Evolutionary conservation across 352 stramenopile species (phyloP).

Genomic region (Phytophthora macrochlamydospora): DNA sequence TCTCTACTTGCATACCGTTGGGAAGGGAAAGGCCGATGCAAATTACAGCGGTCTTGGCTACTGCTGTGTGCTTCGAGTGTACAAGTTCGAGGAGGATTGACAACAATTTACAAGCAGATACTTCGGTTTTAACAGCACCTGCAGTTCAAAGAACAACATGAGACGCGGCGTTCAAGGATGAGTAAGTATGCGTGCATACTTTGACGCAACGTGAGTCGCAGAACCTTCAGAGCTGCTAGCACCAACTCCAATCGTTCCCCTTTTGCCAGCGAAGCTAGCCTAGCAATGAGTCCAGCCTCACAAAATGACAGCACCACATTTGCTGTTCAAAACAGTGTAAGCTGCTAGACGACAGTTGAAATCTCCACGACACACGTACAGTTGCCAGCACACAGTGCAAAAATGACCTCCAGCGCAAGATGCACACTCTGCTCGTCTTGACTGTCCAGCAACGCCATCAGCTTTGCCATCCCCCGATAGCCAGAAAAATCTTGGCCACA

Average conservation of each 20-base stretch:
- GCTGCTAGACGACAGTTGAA: neutral
- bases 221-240: conserved; percentile 54
- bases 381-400: conserved; percentile 51
- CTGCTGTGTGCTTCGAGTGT: conserved; percentile 34
- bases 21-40: conserved; percentile 64
- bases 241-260: conserved; percentile 39
- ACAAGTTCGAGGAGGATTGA: conserved; percentile 50
- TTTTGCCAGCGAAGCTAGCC: conserved; percentile 39
- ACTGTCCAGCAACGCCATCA: conserved; percentile 45
- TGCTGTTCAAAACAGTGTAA: conserved; percentile 16
- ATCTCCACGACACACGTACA: conserved; percentile 28
- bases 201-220: conserved; percentile 55
- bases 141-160: neutral
- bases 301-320: conserved; percentile 52
- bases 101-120: conserved; percentile 41
- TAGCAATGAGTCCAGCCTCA: conserved; percentile 44
- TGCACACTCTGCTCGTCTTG: conserved; percentile 40
- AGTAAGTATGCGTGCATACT: conserved; percentile 24
- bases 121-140: conserved; percentile 45
- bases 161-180: neutral
- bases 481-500: conserved; percentile 53
- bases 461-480: conserved; percentile 54
- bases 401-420: conserved; percentile 58
- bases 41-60: conserved; percentile 55
- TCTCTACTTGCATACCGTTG: conserved; percentile 37